Conservation (phyloP, 768 basidiomycete species). For the Russula sp. region DNA sequence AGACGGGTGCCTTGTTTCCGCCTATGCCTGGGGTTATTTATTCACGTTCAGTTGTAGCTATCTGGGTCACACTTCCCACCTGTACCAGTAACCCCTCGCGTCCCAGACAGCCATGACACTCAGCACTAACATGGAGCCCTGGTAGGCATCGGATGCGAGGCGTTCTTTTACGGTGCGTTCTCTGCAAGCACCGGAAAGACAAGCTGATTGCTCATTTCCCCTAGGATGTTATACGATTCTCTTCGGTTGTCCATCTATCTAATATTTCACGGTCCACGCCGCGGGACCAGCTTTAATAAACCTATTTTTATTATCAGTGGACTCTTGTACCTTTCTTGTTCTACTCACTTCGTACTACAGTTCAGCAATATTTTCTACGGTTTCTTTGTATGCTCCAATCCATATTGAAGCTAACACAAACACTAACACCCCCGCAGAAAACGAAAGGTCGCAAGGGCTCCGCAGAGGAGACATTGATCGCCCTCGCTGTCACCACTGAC, state of each 20-base stretch:
- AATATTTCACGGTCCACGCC: neutral
- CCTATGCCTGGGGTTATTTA: constrained; percentile 6
- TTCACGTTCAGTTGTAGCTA: neutral
- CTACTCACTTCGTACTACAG: constrained; percentile 33
- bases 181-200: constrained; percentile 31
- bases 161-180: constrained; percentile 38
- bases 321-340: constrained; percentile 10
- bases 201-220: neutral
- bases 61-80: neutral
- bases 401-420: neutral
- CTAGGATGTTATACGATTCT: constrained; percentile 17
- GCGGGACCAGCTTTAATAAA: neutral
- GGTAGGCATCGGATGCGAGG: constrained; percentile 41
- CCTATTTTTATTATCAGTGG: constrained; percentile 8
- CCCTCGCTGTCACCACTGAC: constrained; percentile 39
- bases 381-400: constrained; percentile 35
- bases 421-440: constrained; percentile 29
- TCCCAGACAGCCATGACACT: constrained; percentile 32
- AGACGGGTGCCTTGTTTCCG: neutral
- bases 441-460: constrained; percentile 34
- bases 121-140: constrained; percentile 36
- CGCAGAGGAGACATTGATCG: constrained; percentile 36
- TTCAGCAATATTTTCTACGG: constrained; percentile 40
- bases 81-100: no score
- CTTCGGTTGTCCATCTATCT: constrained; percentile 9